phyloP scores from a whole-genome alignment of 2,329 filamentous ascomycete species.

The Allantophomopsis lycopodina region DNA sequence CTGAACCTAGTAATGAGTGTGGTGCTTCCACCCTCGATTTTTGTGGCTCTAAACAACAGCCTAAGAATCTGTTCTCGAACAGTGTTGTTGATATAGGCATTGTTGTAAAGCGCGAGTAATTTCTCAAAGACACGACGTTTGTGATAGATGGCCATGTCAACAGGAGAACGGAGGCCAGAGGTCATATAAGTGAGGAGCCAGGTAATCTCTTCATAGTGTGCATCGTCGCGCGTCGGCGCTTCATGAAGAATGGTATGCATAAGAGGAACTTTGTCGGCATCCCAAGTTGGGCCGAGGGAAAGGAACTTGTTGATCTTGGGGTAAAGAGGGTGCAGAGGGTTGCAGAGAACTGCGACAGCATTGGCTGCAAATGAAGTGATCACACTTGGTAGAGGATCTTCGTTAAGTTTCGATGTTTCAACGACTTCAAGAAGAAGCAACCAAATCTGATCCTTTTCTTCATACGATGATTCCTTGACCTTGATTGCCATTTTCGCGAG shows the following conservation, averaged over 20 bases:
- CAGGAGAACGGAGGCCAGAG: slow-evolving; percentile 44
- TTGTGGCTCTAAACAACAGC: slow-evolving; percentile 54
- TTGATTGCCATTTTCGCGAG: slow-evolving; percentile 51
- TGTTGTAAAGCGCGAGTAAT: slow-evolving; percentile 53
- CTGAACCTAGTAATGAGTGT: slow-evolving; percentile 71
- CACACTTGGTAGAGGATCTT: slow-evolving; percentile 56
- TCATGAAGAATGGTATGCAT: slow-evolving; percentile 47
- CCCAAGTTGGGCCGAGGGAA: slow-evolving; percentile 65
- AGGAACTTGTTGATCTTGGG: slow-evolving; percentile 78
- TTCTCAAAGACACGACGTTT: slow-evolving; percentile 60
- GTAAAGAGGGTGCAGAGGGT: slow-evolving; percentile 74
- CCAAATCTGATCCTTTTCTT: slow-evolving; percentile 67
- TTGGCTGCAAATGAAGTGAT: slow-evolving; percentile 64
- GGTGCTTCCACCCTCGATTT: slow-evolving; percentile 58
- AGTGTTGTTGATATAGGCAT: slow-evolving; percentile 41
- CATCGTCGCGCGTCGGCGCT: slow-evolving; percentile 59
- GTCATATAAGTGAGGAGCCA: slow-evolving; percentile 65
- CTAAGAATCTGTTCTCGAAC: slow-evolving; percentile 41
- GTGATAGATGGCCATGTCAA: slow-evolving; percentile 47
- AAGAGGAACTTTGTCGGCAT: slow-evolving; percentile 58
- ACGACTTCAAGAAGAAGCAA: slow-evolving; percentile 67
- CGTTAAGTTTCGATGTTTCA: slow-evolving; percentile 51
- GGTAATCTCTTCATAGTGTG: slow-evolving; percentile 55
- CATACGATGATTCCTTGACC: slow-evolving; percentile 54
- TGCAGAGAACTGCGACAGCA: slow-evolving; percentile 54